Percentiles rank a stretch among this genome's conserved stretches.
Conservation (phyloP, 352 stramenopile genomes). For the Globisporangium barbulae region DNA sequence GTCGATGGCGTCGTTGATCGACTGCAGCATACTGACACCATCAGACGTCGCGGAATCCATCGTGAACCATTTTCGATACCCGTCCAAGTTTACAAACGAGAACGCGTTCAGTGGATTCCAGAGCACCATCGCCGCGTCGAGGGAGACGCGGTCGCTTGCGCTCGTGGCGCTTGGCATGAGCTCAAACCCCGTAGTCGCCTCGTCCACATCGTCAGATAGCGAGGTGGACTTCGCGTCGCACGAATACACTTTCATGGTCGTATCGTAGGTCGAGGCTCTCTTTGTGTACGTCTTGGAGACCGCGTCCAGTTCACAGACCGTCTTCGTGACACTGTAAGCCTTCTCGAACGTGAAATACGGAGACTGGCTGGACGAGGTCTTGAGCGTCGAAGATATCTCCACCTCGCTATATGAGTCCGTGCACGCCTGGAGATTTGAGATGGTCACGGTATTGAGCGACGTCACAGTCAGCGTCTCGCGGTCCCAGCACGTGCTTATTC, state of each 20-base stretch:
- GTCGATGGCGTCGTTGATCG: slow-evolving; percentile 38
- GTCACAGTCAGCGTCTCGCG: slow-evolving; percentile 25
- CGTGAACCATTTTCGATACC: slow-evolving; percentile 51
- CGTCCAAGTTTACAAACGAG: slow-evolving; percentile 43
- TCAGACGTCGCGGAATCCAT: slow-evolving; percentile 12
- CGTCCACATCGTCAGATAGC: slow-evolving; percentile 41
- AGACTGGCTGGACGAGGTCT: slow-evolving; percentile 23
- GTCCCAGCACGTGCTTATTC: slow-evolving; percentile 36
- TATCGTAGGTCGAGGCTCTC: slow-evolving; percentile 27
- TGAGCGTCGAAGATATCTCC: slow-evolving; percentile 17
- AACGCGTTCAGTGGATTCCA: slow-evolving; percentile 37
- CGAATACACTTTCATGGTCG: slow-evolving; percentile 33
- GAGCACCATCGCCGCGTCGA: slow-evolving; percentile 33
- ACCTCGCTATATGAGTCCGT: slow-evolving; percentile 25
- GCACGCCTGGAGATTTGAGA: slow-evolving; percentile 19
- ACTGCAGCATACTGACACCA: slow-evolving; percentile 12
- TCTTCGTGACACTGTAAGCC: slow-evolving; percentile 29
- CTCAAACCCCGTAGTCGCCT: slow-evolving; percentile 46
- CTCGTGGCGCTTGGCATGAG: slow-evolving; percentile 23
- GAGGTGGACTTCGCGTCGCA: slow-evolving; percentile 45
- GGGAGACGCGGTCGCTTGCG: slow-evolving; percentile 23
- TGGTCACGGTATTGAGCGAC: slow-evolving; percentile 15
- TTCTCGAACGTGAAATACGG: slow-evolving; percentile 42
- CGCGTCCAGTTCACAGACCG: slow-evolving; percentile 26
- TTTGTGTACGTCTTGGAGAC: slow-evolving; percentile 25